Evolutionary conservation across 306 rosid species (phyloP).

Genomic region (Alnus rubra): DNA sequence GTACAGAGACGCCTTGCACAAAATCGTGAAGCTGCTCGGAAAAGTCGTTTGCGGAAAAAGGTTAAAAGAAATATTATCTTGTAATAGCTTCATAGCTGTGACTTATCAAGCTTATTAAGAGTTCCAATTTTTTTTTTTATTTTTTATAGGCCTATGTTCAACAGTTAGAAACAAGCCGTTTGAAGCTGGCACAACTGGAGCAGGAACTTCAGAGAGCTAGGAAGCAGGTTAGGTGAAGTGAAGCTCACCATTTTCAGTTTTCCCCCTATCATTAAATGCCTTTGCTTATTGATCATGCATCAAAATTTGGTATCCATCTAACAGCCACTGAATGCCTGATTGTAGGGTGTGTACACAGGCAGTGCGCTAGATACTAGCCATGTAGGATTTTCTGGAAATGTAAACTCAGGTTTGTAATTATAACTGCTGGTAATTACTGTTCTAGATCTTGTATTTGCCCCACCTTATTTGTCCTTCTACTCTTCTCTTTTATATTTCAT

Average conservation of each 20-base stretch:
- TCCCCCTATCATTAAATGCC: constrained; percentile 2
- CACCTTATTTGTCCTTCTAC: neutral
- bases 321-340: constrained; percentile 23
- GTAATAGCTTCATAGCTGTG: neutral
- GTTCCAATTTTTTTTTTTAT: neutral
- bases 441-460: neutral
- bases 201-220: constrained; percentile 65
- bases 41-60: constrained; percentile 78
- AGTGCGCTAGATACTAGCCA: constrained; percentile 44
- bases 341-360: constrained; percentile 55
- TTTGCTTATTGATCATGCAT: constrained; percentile 7
- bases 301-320: constrained; percentile 6
- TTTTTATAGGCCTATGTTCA: constrained; percentile 75
- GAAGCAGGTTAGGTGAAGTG: constrained; percentile 60
- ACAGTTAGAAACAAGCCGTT: constrained; percentile 82
- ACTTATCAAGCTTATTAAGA: constrained; percentile 6
- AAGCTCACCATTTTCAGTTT: constrained; percentile 16
- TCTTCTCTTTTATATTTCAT: neutral
- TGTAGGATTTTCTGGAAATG: constrained; percentile 49
- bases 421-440: neutral
- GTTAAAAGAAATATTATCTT: constrained; percentile 37
- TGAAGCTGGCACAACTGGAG: constrained; percentile 78
- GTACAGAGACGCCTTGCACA: constrained; percentile 72
- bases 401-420: constrained; percentile 65
- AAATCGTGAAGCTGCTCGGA: constrained; percentile 91